A percentile compares a stretch with the other conserved stretches of the same genome.
Evolutionary conservation across 768 basidiomycete genomes (phyloP).

Genomic region (Polyporus arcularius): DNA sequence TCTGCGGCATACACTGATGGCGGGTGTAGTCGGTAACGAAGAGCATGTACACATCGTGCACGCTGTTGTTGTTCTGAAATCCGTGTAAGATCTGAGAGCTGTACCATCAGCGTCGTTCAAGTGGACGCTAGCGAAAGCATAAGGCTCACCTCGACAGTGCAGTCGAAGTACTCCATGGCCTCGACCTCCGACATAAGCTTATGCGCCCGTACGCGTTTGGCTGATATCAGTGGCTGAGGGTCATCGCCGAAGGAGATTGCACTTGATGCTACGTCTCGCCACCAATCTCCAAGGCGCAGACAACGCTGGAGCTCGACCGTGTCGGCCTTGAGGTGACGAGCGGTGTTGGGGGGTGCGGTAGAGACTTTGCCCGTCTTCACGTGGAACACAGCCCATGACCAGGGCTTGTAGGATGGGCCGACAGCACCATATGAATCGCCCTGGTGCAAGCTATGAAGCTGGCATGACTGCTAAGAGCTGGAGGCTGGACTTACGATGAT

Average conservation of each 20-base stretch:
- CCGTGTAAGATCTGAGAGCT: constrained; percentile 49
- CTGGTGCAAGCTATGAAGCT: constrained; percentile 27
- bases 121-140: neutral
- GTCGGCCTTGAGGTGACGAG: constrained; percentile 18
- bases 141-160: constrained; percentile 46
- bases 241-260: neutral
- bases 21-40: constrained; percentile 65
- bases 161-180: constrained; percentile 28
- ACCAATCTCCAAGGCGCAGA: constrained; percentile 30
- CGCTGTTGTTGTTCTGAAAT: constrained; percentile 37
- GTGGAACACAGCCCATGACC: constrained; percentile 60
- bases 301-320: constrained; percentile 24
- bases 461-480: neutral
- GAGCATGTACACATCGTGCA: constrained; percentile 44
- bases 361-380: constrained; percentile 37
- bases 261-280: constrained; percentile 21
- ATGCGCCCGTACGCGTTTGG: constrained; percentile 12
- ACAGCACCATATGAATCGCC: constrained; percentile 37
- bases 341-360: constrained; percentile 22
- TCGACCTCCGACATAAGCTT: constrained; percentile 26
- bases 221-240: neutral
- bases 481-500: constrained; percentile 13
- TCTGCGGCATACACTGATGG: constrained; percentile 35
- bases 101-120: neutral
- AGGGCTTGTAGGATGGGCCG: constrained; percentile 44